phyloP scores from a whole-genome alignment of 2,329 filamentous ascomycete species.

The Daldinia sp. region DNA sequence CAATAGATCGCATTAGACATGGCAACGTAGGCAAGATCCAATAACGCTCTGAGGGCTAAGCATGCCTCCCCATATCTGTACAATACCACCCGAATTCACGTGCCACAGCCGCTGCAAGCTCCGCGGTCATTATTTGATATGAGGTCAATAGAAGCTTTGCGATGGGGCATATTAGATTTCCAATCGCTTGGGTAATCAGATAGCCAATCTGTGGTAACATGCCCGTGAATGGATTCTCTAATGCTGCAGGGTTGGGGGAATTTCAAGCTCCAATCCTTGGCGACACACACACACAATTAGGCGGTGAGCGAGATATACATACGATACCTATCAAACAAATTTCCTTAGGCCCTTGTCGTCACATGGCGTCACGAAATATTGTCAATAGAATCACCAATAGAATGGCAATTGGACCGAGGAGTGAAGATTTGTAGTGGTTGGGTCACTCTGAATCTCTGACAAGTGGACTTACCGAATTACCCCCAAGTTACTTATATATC shows the following conservation, averaged over 20 bases:
- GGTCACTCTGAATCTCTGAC: neutral
- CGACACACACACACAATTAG: conserved; percentile 28
- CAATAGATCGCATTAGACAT: conserved; percentile 58
- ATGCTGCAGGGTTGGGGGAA: conserved; percentile 31
- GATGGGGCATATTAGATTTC: conserved; percentile 21
- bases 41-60: conserved; percentile 21
- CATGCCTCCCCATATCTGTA: conserved; percentile 38
- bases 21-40: conserved; percentile 11
- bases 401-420: conserved; percentile 12
- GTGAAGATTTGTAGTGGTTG: conserved; percentile 6
- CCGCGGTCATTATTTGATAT: conserved; percentile 12
- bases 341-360: conserved; percentile 17
- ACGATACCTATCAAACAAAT: conserved; percentile 33
- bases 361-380: conserved; percentile 28
- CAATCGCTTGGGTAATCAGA: conserved; percentile 23
- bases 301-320: conserved; percentile 37
- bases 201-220: conserved; percentile 18
- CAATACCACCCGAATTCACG: conserved; percentile 39
- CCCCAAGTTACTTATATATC: neutral
- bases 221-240: conserved; percentile 17
- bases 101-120: conserved; percentile 17
- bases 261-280: conserved; percentile 27
- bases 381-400: conserved; percentile 38
- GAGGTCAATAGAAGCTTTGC: conserved; percentile 30
- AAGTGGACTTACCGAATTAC: conserved; percentile 2